phyloP scores from a whole-genome alignment of 1,139 yeast species.

The Lodderomyces jiufengensis region DNA sequence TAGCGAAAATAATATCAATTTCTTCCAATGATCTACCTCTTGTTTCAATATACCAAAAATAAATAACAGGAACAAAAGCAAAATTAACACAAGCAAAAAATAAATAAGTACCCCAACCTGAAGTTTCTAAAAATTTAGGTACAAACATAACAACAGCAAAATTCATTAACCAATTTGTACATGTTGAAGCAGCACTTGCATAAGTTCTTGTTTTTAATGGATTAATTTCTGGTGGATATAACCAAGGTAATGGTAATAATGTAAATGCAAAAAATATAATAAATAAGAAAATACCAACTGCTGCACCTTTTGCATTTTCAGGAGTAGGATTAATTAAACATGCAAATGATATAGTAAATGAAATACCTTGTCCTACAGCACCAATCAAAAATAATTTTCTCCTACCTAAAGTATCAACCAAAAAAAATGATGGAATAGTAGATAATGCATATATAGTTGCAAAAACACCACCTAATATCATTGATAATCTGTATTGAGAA shows the following conservation, averaged over 20 bases:
- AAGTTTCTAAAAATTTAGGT: conserved; percentile 36
- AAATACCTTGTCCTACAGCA: conserved; percentile 43
- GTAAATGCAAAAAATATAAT: conserved; percentile 54
- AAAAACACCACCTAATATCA: conserved; percentile 62
- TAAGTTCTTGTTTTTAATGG: conserved; percentile 59
- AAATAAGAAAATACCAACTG: conserved; percentile 52
- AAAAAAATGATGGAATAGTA: conserved; percentile 60
- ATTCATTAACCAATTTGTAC: conserved; percentile 46
- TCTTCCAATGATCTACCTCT: conserved; percentile 49
- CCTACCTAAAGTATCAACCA: conserved; percentile 64
- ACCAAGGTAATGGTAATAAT: conserved; percentile 55
- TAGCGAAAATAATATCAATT: conserved; percentile 42
- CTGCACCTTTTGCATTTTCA: conserved; percentile 42
- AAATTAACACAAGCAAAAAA: conserved; percentile 42
- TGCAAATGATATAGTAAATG: conserved; percentile 40
- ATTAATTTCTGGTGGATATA: conserved; percentile 60
- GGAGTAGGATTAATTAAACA: conserved; percentile 33
- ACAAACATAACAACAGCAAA: conserved; percentile 49
- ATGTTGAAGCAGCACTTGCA: conserved; percentile 49
- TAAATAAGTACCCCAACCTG: conserved; percentile 43
- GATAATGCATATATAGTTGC: conserved; percentile 58
- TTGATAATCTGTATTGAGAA: conserved; percentile 46
- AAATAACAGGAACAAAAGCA: conserved; percentile 37
- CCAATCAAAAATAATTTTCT: conserved; percentile 55
- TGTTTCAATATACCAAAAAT: conserved; percentile 48